phyloP scores from a whole-genome alignment of 2,329 filamentous ascomycete genomes.

The Neofusicoccum umdonicola region DNA sequence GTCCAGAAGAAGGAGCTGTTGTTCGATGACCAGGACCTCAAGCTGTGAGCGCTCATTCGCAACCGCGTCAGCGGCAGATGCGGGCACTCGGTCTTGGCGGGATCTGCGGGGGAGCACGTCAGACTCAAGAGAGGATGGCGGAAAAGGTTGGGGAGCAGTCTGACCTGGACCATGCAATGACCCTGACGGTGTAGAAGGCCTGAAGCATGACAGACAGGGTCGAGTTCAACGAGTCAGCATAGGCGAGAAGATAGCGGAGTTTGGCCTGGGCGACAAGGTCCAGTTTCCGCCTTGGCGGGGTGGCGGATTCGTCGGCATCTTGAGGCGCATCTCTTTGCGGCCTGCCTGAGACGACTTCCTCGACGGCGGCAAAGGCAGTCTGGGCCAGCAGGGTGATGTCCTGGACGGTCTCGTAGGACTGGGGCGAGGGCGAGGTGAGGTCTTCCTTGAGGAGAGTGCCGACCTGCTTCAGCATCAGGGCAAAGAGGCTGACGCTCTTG shows the following conservation, averaged over 20 bases:
- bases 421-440: conserved; percentile 34
- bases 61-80: conserved; percentile 29
- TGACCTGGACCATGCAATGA: conserved; percentile 39
- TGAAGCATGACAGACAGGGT: conserved; percentile 40
- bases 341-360: conserved; percentile 23
- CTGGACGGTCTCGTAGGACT: conserved; percentile 35
- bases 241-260: conserved; percentile 32
- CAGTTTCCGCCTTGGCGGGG: conserved; percentile 17
- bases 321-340: conserved; percentile 10
- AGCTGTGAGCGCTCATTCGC: conserved; percentile 37
- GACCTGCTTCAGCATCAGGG: conserved; percentile 37
- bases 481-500: conserved; percentile 34
- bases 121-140: background rate
- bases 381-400: conserved; percentile 34
- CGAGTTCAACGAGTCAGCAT: conserved; percentile 34
- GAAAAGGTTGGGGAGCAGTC: conserved; percentile 4
- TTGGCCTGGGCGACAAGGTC: conserved; percentile 22
- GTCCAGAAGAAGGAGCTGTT: conserved; percentile 35
- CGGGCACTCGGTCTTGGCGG: conserved; percentile 7
- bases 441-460: conserved; percentile 38
- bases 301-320: conserved; percentile 6
- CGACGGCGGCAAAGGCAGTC: conserved; percentile 29
- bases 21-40: conserved; percentile 38
- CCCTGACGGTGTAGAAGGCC: conserved; percentile 37
- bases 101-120: conserved; percentile 6